Conservation (phyloP, 257 asterid genomes). For the Ilex aquifolium region DNA sequence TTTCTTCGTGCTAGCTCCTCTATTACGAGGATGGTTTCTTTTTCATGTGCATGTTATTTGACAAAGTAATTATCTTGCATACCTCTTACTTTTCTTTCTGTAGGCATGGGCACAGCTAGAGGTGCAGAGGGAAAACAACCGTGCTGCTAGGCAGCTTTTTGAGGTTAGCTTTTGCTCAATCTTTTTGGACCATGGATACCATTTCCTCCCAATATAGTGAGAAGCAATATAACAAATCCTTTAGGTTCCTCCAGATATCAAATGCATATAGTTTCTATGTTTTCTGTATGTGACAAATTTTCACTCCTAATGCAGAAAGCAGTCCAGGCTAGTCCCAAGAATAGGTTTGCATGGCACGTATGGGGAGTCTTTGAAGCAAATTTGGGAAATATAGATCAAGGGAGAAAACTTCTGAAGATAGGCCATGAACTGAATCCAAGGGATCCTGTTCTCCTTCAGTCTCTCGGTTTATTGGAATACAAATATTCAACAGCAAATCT, state of each 20-base stretch:
- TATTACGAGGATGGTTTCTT: background rate
- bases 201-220: too few relatives aligned
- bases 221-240: too few relatives aligned
- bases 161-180: conserved; percentile 42
- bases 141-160: conserved; percentile 61
- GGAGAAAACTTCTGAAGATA: conserved; percentile 78
- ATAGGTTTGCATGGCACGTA: conserved; percentile 97
- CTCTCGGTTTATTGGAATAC: conserved; percentile 79
- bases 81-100: background rate
- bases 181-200: background rate
- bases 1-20: background rate
- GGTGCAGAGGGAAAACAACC: conserved; percentile 64
- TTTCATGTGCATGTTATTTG: background rate
- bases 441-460: conserved; percentile 94
- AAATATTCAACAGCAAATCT: conserved; percentile 63
- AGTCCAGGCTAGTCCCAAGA: conserved; percentile 94
- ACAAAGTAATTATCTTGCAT: background rate
- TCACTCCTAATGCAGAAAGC: conserved; percentile 52
- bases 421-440: conserved; percentile 88
- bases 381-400: conserved; percentile 58
- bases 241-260: background rate
- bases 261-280: background rate
- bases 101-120: conserved; percentile 99
- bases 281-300: background rate
- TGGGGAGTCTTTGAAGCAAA: conserved; percentile 95